A percentile compares a stretch with the other conserved stretches of the same genome.
Conservation (phyloP, 768 basidiomycete genomes). For the Hydnum rufescens region DNA sequence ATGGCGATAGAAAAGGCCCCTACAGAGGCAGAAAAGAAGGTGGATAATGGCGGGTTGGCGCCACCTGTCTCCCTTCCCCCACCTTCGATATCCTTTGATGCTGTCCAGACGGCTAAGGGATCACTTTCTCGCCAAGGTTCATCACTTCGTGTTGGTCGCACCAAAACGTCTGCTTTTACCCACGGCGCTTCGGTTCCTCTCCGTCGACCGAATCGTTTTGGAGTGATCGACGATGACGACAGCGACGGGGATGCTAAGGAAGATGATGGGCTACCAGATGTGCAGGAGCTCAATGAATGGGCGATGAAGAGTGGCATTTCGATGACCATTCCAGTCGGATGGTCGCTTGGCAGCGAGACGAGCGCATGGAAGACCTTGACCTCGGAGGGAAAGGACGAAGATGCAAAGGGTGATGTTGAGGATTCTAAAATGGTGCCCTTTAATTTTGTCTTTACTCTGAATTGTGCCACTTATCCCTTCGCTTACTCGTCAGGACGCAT, state of each 20-base stretch:
- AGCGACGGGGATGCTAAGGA: conserved; percentile 4
- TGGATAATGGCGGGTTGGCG: too few species aligned
- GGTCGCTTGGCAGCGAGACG: neutral
- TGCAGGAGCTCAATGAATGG: neutral
- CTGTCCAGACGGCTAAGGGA: neutral
- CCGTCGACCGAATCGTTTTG: conserved; percentile 1
- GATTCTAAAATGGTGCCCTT: neutral
- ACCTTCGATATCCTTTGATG: neutral
- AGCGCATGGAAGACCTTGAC: neutral
- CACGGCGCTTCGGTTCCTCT: too few species aligned
- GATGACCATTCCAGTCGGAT: neutral
- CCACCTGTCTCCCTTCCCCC: too few species aligned
- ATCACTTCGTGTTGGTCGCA: too few species aligned
- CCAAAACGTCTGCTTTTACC: too few species aligned
- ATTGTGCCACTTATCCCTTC: neutral
- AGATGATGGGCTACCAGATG: neutral
- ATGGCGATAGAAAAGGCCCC: too few species aligned
- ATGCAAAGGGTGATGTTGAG: neutral
- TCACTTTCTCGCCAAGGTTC: too few species aligned
- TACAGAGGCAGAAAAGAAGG: conserved; percentile 5
- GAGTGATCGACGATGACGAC: conserved; percentile 2
- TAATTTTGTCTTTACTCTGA: neutral
- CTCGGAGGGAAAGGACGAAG: neutral
- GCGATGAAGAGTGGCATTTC: neutral
- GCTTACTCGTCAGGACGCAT: neutral